Evolutionary conservation across 441 rosid genomes (phyloP), one percentile per base, ranked within the genome.

Genomic region (Rhodomyrtus psidioides): DNA sequence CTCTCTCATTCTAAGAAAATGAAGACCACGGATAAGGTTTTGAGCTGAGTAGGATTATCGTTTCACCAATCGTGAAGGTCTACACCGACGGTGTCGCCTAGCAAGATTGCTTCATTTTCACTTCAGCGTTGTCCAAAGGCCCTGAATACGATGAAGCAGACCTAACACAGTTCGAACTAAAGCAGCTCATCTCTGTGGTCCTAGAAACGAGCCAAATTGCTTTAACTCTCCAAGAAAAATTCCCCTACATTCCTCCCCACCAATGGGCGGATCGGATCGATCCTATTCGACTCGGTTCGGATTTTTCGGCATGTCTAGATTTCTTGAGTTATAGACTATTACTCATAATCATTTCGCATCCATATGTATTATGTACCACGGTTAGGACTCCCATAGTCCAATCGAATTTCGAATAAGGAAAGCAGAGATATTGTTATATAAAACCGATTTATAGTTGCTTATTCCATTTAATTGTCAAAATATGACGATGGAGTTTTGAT

Each of bases 301-400:
- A 34, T 65, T 26, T 65, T 44, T 34, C 34, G 12, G 34, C 21
- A 12, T 12, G 14, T 1, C 26, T 17, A 30, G 4, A 65, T 65
- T 65, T 34, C 8, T 26, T 0, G 1, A 0, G 42, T 5, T 62
- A 9, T 30, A 30, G 26, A 4, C 14, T 4, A 62, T 62, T 44
- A 19, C 44, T 30, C 2, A 1, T 30, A 30, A 19, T 17, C 26
- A 65, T 19, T 65, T 19, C 17, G 21, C 46, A 9, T 46, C 7
- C 4, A 0, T 2, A 9, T 34, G 14, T 34, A 0, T 17, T 19
- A 19, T 2, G 26, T 34, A 34, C 34, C 26, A 65, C 7, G 0
- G 46, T 12, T 65, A 65, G 19, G 0, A 65, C 46, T 65, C 44
- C 4, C 14, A 30, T 9, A 4, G 6, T 30, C 76, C 46, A 65